Conservation (phyloP, 2,329 filamentous ascomycete species). For the Hypomyces rosellus region DNA sequence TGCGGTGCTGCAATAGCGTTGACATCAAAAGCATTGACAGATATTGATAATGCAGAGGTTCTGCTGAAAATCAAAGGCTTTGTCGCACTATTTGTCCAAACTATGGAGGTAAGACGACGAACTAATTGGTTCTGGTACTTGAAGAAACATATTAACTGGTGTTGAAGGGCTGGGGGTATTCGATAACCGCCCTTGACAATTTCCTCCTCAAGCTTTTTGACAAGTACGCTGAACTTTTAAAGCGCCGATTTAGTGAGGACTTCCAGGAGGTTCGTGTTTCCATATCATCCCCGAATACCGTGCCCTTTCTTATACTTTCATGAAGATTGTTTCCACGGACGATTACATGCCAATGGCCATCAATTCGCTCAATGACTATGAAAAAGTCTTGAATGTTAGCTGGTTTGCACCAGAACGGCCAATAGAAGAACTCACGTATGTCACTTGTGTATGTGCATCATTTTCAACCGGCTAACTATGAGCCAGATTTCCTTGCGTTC, state of each 20-base stretch:
- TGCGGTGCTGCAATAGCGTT: constrained; percentile 79
- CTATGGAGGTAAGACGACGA: constrained; percentile 73
- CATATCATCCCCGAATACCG: neutral
- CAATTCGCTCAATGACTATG: constrained; percentile 81
- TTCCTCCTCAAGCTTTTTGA: constrained; percentile 86
- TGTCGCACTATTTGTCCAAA: constrained; percentile 91
- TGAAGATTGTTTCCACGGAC: constrained; percentile 72
- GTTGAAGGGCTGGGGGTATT: constrained; percentile 86
- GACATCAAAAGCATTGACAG: constrained; percentile 70
- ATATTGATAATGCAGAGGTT: constrained; percentile 81
- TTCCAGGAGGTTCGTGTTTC: constrained; percentile 70
- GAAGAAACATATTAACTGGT: constrained; percentile 54
- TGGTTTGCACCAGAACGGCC: constrained; percentile 88
- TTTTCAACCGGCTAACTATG: constrained; percentile 5
- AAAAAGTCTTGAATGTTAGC: constrained; percentile 91
- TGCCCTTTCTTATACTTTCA: neutral
- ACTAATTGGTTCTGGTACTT: too few relatives aligned
- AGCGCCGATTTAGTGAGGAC: constrained; percentile 86
- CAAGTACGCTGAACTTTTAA: constrained; percentile 88
- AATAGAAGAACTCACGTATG: constrained; percentile 66
- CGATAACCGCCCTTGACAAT: constrained; percentile 71
- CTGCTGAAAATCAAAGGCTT: constrained; percentile 93
- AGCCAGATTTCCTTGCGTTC: constrained; percentile 77
- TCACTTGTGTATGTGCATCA: constrained; percentile 11
- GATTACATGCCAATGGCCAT: constrained; percentile 99